These are phyloP conservation scores for Cadophora malorum DNA, from an alignment of 2,329 filamentous ascomycete genomes.

Conservation along the genomic window DNA sequence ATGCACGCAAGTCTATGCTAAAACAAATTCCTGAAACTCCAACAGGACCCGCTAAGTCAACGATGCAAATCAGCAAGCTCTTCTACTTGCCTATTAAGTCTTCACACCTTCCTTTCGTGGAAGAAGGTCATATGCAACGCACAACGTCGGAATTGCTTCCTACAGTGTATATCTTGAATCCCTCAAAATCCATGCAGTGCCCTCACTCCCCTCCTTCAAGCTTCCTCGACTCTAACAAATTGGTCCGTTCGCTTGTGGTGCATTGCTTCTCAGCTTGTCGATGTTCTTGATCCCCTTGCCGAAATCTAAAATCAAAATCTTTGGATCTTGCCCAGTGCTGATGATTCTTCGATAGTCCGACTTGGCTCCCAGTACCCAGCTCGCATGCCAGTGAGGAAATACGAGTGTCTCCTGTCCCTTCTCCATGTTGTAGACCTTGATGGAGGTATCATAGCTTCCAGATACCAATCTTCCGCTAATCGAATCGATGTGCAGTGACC, in stretches of 20 bases:
- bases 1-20: slow-evolving; percentile 1
- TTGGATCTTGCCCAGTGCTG: slow-evolving; percentile 91
- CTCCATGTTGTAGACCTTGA: slow-evolving; percentile 91
- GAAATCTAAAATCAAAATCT: slow-evolving; percentile 94
- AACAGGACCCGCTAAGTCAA: slow-evolving; percentile 5
- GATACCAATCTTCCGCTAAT: slow-evolving; percentile 86
- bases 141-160: slow-evolving; percentile 9
- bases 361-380: slow-evolving; percentile 96
- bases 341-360: slow-evolving; percentile 95
- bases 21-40: not conserved
- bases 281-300: slow-evolving; percentile 66
- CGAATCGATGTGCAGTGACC: slow-evolving; percentile 89
- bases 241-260: not conserved
- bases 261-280: slow-evolving; percentile 59
- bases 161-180: not conserved
- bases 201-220: not conserved
- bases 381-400: slow-evolving; percentile 93
- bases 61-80: not conserved
- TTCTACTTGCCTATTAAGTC: not conserved
- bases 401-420: slow-evolving; percentile 79
- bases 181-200: not conserved
- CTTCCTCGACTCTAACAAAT: not conserved
- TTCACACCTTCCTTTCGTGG: not conserved
- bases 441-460: slow-evolving; percentile 92
- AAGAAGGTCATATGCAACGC: not conserved